Percentiles rank a stretch among this genome's conserved stretches.
Conservation (phyloP, 495 filamentous ascomycete species). For the Hypoxylon fuscum region DNA sequence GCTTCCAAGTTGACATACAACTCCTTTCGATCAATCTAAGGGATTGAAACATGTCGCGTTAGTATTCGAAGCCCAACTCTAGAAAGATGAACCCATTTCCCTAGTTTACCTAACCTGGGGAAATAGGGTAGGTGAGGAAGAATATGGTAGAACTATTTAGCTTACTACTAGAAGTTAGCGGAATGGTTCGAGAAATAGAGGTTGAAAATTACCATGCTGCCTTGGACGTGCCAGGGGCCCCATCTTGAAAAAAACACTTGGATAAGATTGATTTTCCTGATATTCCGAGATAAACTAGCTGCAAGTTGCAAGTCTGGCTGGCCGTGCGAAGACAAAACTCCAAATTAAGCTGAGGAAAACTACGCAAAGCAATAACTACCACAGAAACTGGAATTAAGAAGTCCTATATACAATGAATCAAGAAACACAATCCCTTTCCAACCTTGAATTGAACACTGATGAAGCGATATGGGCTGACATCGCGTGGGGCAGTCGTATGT, state of each 20-base stretch:
- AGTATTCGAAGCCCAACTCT: too few relatives aligned
- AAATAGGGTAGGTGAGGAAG: too few relatives aligned
- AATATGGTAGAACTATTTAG: too few relatives aligned
- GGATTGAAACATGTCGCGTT: too few relatives aligned
- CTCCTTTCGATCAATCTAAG: constrained; percentile 73
- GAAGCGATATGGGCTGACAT: constrained; percentile 39
- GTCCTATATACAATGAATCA: constrained; percentile 1
- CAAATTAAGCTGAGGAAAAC: neutral
- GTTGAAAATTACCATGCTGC: too few relatives aligned
- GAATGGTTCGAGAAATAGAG: too few relatives aligned
- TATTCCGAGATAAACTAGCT: too few relatives aligned
- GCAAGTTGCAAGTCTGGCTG: too few relatives aligned
- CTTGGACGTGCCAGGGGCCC: constrained; percentile 45
- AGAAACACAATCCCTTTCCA: neutral
- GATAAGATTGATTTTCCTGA: neutral
- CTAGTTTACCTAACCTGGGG: too few relatives aligned
- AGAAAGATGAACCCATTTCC: too few relatives aligned
- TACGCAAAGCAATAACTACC: neutral
- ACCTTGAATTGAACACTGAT: constrained; percentile 3
- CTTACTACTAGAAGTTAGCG: too few relatives aligned
- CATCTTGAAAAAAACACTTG: constrained; percentile 15
- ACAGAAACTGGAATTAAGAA: neutral
- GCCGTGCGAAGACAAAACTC: too few relatives aligned
- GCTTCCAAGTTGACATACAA: constrained; percentile 73
- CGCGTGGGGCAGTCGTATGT: constrained; percentile 40